Base-by-base conservation (phyloP, 768 basidiomycete species). In the Termitomyces sp. region DNA sequence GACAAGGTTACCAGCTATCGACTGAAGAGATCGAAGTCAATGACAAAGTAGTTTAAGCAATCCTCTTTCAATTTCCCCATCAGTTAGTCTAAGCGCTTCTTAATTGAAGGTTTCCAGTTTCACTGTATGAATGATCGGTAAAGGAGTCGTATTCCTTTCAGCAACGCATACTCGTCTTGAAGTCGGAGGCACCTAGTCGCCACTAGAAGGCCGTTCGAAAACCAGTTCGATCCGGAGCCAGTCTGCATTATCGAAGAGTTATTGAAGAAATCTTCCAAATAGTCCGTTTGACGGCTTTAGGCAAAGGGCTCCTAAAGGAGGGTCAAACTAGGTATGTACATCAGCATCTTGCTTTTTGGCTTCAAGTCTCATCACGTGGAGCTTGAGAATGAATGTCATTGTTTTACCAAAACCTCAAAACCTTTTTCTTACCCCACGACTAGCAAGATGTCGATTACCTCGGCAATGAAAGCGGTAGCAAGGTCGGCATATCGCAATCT, bases 401-500 rank as follows among this genome's bases (percentile, higher is more conserved):
- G 2, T 5, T 21, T 24, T 26, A 37, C 15, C 15, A 26, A 19
- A 50, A 37, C 48, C 24, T 50, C 15, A 26, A 19, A 50, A 37
- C 48, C 24, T 50, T 28, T 38, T 4, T 4, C 9, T 50, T 17
- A 9, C 34, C 34, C 34, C 5, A 40, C 49, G 24, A 50, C 24
- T 12, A 19, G 48, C 55, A 51, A 40, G 22, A 84, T 85, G 84
- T 71, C 82, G 34, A 72, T 86, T 49, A 68, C 84, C n/a, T 71
- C 76, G 2, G 66, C 73, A 15, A 77, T 91, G 40, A 78, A 71
- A 64, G 83, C 86, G 32, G 77, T 82, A 10, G 87, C 86, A 19
- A 82, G 90, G 45, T 77, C 89, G 32, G 87, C 87, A 15, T 93
- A 93, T 64, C 80, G 90, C 34, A 74, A 81, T 62, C 70, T 91